Conservation (phyloP, 2,329 filamentous ascomycete genomes). For the Alternaria arbusti region DNA sequence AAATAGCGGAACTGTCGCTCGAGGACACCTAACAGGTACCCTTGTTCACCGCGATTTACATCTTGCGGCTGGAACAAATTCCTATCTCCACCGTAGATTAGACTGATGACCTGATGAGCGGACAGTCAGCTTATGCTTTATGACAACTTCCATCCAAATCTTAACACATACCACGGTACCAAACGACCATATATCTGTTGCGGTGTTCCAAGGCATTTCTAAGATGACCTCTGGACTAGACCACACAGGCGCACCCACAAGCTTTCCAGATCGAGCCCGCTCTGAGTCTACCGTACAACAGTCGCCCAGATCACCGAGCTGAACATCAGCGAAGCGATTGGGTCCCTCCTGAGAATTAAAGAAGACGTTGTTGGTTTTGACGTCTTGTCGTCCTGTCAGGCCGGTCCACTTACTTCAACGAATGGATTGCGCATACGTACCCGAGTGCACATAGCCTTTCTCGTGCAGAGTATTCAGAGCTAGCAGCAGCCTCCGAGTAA, state of each 20-base stretch:
- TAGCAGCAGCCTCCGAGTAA: not conserved
- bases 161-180: conserved; percentile 42
- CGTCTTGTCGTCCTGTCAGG: conserved; percentile 18
- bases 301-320: conserved; percentile 45
- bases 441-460: not conserved
- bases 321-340: conserved; percentile 43
- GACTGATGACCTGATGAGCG: conserved; percentile 31
- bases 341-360: conserved; percentile 40
- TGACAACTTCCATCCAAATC: not conserved
- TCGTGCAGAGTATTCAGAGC: not conserved
- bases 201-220: conserved; percentile 41
- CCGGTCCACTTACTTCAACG: not conserved
- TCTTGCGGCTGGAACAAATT: conserved; percentile 34
- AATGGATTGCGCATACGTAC: not conserved
- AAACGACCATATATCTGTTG: conserved; percentile 52
- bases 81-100: conserved; percentile 33
- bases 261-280: conserved; percentile 29
- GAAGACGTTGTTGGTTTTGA: conserved; percentile 50
- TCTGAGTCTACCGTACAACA: conserved; percentile 27
- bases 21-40: conserved; percentile 31
- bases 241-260: conserved; percentile 48
- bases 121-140: not conserved
- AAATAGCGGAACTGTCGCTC: conserved; percentile 30
- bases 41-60: conserved; percentile 26
- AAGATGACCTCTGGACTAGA: conserved; percentile 46